A percentile compares a stretch with the other conserved stretches of the same genome.
Conservation (phyloP, 129 eudicot genomes). For the Tagetes patula region DNA sequence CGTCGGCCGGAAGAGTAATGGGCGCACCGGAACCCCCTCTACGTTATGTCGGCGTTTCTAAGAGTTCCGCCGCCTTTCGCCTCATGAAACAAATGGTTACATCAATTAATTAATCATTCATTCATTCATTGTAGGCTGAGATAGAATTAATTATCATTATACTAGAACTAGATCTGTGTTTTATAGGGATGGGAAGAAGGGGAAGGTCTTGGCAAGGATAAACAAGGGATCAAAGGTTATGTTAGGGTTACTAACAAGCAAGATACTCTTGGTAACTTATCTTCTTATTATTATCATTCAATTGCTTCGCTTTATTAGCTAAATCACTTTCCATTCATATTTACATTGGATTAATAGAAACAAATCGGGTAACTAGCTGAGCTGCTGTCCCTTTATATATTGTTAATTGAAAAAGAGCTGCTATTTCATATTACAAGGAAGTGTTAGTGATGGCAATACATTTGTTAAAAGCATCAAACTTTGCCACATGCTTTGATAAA, state of each 20-base stretch:
- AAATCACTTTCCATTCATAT: no score
- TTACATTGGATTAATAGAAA: no score
- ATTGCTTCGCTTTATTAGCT: no score
- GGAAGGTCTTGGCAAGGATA: conserved; percentile 95
- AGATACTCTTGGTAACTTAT: conserved; percentile 66
- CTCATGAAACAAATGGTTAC: conserved; percentile 99
- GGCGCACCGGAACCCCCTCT: conserved; percentile 78
- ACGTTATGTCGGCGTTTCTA: conserved; percentile 75
- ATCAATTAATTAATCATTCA: neutral
- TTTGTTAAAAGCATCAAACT: neutral
- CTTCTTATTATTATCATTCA: neutral
- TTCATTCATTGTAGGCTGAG: neutral
- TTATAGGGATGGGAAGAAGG: conserved; percentile 99
- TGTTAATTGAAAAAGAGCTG: no score
- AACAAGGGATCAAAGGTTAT: conserved; percentile 98
- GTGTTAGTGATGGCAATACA: no score
- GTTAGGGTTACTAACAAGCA: conserved; percentile 94
- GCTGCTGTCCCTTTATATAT: no score
- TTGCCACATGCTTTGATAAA: neutral
- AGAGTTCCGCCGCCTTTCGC: conserved; percentile 93
- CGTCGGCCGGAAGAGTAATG: conserved; percentile 40
- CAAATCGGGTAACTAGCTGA: no score
- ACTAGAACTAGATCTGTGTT: conserved; percentile 18
- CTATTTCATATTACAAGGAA: no score
- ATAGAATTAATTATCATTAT: no score